These are phyloP conservation scores for Candida caryicola DNA, from an alignment of 805 yeast species.

Conservation along the genomic window DNA sequence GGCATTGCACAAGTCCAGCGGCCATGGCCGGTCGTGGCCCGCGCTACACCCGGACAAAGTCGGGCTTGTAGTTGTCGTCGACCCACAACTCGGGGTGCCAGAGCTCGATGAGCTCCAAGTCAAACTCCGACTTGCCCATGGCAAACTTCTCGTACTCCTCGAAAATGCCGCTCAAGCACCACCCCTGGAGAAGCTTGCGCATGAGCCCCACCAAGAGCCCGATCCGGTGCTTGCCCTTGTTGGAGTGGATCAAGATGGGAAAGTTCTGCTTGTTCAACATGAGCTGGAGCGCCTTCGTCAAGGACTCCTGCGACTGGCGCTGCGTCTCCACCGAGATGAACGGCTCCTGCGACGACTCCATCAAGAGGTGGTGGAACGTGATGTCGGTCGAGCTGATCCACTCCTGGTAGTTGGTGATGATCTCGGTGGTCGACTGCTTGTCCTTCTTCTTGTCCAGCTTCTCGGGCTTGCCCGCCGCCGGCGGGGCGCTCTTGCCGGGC, in stretches of 20 bases:
- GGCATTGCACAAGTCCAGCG: too few relatives aligned
- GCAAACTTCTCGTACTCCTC: slow-evolving; percentile 94
- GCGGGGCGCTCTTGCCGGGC: slow-evolving; percentile 11
- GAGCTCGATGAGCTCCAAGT: slow-evolving; percentile 83
- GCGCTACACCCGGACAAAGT: slow-evolving; percentile 56
- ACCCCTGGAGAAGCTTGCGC: slow-evolving; percentile 82
- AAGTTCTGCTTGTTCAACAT: slow-evolving; percentile 66
- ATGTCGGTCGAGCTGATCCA: slow-evolving; percentile 62
- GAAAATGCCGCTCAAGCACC: slow-evolving; percentile 90
- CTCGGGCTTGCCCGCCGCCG: slow-evolving; percentile 8
- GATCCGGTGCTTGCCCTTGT: slow-evolving; percentile 95
- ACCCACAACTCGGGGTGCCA: slow-evolving; percentile 63
- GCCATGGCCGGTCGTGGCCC: too few relatives aligned
- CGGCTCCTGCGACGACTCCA: slow-evolving; percentile 76
- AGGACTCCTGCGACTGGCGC: slow-evolving; percentile 40
- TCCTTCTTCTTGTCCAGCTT: slow-evolving; percentile 19
- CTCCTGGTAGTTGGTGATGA: slow-evolving; percentile 54
- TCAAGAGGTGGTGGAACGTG: slow-evolving; percentile 54
- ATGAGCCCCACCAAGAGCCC: slow-evolving; percentile 92
- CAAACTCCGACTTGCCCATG: slow-evolving; percentile 89
- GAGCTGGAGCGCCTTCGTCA: slow-evolving; percentile 54
- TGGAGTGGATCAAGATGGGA: slow-evolving; percentile 87
- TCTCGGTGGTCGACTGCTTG: slow-evolving; percentile 52
- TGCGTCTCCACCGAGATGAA: slow-evolving; percentile 54
- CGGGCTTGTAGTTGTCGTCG: slow-evolving; percentile 52